phyloP scores from a whole-genome alignment of 2,329 filamentous ascomycete genomes.

The Pleomassaria siparia region DNA sequence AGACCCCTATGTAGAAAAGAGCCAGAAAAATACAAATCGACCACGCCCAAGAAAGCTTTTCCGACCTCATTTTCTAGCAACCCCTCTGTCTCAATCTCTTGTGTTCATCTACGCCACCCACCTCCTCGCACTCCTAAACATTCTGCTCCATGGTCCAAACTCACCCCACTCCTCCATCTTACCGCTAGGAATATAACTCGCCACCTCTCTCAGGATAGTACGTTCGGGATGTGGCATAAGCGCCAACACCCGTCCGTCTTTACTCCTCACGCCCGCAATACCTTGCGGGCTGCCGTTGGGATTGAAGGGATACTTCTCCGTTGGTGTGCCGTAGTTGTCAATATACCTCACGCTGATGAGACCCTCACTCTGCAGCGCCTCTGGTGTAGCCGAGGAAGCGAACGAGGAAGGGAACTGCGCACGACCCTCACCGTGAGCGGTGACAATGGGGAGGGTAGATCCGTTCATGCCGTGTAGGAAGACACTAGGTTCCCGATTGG shows the following conservation, averaged over 20 bases:
- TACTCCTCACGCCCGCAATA: conserved; percentile 76
- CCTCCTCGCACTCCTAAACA: conserved; percentile 84
- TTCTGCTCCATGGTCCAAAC: conserved; percentile 79
- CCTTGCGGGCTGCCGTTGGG: conserved; percentile 82
- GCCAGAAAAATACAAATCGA: no score
- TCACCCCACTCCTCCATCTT: conserved; percentile 70
- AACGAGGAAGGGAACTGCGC: conserved; percentile 55
- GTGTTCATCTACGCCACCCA: conserved; percentile 81
- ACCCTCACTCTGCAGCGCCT: conserved; percentile 62
- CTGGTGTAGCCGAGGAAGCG: conserved; percentile 46
- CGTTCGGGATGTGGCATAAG: conserved; percentile 95
- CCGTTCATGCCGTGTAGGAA: conserved; percentile 90
- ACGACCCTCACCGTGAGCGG: conserved; percentile 88
- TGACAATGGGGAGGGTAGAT: conserved; percentile 78
- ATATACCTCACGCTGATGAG: conserved; percentile 81
- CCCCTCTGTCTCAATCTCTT: neutral
- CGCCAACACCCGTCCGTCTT: conserved; percentile 77
- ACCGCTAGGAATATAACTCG: conserved; percentile 71
- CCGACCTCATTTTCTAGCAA: neutral
- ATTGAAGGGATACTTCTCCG: conserved; percentile 85
- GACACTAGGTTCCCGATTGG: conserved; percentile 59
- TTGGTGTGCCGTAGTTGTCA: conserved; percentile 75
- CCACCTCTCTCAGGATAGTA: conserved; percentile 78
- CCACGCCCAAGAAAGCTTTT: no score
- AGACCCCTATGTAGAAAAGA: no score